These are phyloP conservation scores for Russula ochroleuca DNA, from an alignment of 768 basidiomycete species.

Conservation along the genomic window DNA sequence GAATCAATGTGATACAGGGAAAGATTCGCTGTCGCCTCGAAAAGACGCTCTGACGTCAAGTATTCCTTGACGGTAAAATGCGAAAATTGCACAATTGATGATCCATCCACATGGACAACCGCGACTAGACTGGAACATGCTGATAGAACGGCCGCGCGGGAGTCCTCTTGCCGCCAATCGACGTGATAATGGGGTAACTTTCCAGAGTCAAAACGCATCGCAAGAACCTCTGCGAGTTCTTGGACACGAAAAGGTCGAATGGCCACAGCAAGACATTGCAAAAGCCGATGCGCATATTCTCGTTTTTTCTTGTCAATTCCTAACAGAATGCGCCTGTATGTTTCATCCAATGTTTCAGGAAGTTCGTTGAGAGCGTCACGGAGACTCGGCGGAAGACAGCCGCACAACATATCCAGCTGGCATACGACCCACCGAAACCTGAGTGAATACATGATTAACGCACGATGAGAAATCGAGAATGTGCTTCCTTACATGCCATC, in stretches of 20 bases:
- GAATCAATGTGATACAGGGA: neutral
- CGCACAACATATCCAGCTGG: conserved; percentile 9
- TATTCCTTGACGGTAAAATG: conserved; percentile 14
- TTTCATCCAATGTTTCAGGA: conserved; percentile 7
- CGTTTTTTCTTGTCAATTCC: neutral
- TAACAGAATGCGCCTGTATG: neutral
- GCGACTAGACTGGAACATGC: conserved; percentile 8
- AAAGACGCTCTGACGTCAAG: conserved; percentile 1
- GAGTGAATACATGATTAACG: neutral
- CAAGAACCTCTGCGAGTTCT: conserved; percentile 7
- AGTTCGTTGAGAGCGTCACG: neutral
- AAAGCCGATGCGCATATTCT: neutral
- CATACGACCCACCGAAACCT: conserved; percentile 2
- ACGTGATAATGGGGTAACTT: neutral
- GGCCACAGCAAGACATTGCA: conserved; percentile 7
- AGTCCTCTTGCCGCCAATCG: neutral
- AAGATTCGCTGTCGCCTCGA: neutral
- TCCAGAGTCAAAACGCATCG: neutral
- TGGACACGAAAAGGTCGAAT: conserved; percentile 2
- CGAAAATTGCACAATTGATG: conserved; percentile 5
- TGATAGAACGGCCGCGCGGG: neutral
- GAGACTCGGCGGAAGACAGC: neutral
- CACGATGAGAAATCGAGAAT: neutral
- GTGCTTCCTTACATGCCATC: neutral
- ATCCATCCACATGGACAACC: neutral